A percentile compares a stretch with the other conserved stretches of the same genome.
These are phyloP conservation scores for Rhododendron williamsianum DNA, from an alignment of 148 eudicot species.

Conservation along the genomic window DNA sequence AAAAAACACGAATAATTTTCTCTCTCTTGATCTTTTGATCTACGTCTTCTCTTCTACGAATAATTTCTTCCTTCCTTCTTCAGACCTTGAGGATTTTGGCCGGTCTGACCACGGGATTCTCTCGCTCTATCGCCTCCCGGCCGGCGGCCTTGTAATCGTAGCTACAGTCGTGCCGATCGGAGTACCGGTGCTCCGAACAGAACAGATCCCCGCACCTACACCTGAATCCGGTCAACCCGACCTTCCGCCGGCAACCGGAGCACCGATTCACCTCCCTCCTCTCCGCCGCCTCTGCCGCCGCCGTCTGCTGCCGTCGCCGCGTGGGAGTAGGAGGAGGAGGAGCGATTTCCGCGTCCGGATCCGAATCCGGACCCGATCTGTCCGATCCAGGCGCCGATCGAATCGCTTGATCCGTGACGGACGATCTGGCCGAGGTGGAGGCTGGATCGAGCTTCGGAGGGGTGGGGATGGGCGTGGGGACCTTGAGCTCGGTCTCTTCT, in stretches of 20 bases:
- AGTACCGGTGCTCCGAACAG: slow-evolving; percentile 68
- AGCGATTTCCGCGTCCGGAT: not conserved
- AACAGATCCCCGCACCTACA: slow-evolving; percentile 77
- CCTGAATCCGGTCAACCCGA: slow-evolving; percentile 67
- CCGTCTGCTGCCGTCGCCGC: not conserved
- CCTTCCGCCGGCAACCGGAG: slow-evolving; percentile 55
- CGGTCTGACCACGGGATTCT: slow-evolving; percentile 69
- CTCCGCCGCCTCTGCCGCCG: not conserved
- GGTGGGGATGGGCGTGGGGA: slow-evolving; percentile 27
- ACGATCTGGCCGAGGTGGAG: slow-evolving; percentile 10
- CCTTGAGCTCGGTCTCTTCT: slow-evolving; percentile 66
- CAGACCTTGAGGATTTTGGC: slow-evolving; percentile 71
- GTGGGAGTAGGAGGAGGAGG: not conserved
- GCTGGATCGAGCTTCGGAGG: slow-evolving; percentile 18
- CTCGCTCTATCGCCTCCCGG: slow-evolving; percentile 60
- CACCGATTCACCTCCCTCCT: slow-evolving; percentile 52
- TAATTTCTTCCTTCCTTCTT: not conserved
- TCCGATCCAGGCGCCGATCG: slow-evolving; percentile 2
- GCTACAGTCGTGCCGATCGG: slow-evolving; percentile 77
- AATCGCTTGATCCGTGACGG: not conserved
- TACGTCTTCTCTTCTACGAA: not conserved
- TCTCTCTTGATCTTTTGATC: not conserved
- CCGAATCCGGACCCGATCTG: slow-evolving; percentile 26
- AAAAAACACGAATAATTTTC: not conserved
- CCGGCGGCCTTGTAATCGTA: slow-evolving; percentile 76